Percentiles rank a stretch among this genome's conserved stretches.
These are phyloP conservation scores for Diphasiastrum complanatum DNA, from an alignment of 83 land plant species.

Conservation along the genomic window DNA sequence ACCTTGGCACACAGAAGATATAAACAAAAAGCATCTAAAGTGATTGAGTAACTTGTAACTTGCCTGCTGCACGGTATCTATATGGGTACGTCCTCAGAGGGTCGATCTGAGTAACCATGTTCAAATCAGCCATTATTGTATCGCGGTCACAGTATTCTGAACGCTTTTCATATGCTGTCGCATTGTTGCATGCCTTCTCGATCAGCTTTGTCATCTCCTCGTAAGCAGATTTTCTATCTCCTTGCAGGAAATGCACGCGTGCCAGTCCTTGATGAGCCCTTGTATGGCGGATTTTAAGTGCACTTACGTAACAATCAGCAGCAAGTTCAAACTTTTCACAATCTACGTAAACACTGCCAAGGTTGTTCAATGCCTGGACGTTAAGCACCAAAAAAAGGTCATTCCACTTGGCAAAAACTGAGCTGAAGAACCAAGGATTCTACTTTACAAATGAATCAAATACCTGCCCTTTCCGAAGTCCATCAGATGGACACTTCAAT, in stretches of 20 bases:
- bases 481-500: conserved; percentile 87
- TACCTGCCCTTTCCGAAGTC: conserved; percentile 95
- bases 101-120: conserved; percentile 82
- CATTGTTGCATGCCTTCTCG: conserved; percentile 89
- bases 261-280: conserved; percentile 98
- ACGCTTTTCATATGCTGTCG: conserved; percentile 96
- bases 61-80: conserved; percentile 97
- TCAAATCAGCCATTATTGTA: conserved; percentile 71
- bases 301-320: conserved; percentile 74
- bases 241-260: conserved; percentile 70
- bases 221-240: conserved; percentile 80
- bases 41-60: too few species aligned
- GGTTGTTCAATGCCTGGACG: conserved; percentile 79
- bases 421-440: conserved; percentile 14
- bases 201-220: conserved; percentile 98
- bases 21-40: too few species aligned
- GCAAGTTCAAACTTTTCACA: conserved; percentile 73
- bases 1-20: too few species aligned
- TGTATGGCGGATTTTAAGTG: conserved; percentile 88
- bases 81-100: conserved; percentile 95
- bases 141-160: conserved; percentile 94
- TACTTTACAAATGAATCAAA: too few species aligned
- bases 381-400: not conserved
- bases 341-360: conserved; percentile 94
- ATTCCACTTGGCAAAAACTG: not conserved